These are phyloP conservation scores for Candida albicans DNA, from an alignment of 1,139 yeast genomes.

Conservation along the genomic window DNA sequence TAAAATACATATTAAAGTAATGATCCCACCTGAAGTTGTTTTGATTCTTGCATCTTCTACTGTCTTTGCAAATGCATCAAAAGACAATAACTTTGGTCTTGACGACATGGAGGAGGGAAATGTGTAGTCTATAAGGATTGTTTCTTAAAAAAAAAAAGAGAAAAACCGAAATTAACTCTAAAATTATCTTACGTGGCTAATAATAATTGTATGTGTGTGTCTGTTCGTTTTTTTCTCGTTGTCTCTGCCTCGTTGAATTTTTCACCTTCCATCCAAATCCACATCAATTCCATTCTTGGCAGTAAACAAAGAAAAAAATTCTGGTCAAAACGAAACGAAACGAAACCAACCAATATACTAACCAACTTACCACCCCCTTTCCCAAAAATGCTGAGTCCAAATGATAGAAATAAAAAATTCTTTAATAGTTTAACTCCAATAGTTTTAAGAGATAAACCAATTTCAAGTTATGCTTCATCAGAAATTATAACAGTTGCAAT, in stretches of 20 bases:
- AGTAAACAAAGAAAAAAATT: neutral
- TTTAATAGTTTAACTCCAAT: constrained; percentile 26
- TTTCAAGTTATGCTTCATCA: constrained; percentile 25
- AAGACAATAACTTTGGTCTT: constrained; percentile 55
- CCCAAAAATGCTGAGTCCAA: too few species aligned
- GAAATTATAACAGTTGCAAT: constrained; percentile 35
- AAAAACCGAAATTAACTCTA: neutral
- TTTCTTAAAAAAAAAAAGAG: neutral
- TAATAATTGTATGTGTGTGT: neutral
- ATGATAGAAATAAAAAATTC: constrained; percentile 17
- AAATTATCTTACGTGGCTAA: constrained; percentile 7
- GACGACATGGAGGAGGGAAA: constrained; percentile 8
- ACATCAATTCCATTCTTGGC: neutral
- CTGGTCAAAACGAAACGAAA: neutral
- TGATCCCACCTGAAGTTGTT: constrained; percentile 87
- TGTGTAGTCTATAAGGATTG: neutral
- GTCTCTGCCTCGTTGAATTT: neutral
- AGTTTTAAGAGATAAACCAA: constrained; percentile 26
- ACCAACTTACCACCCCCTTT: too few species aligned
- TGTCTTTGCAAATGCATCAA: constrained; percentile 92
- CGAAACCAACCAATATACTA: neutral
- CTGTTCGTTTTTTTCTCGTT: constrained; percentile 2
- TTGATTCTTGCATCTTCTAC: constrained; percentile 90
- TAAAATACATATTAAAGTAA: constrained; percentile 69
- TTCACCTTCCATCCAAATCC: neutral